Base-by-base conservation (phyloP, 208 protist species). In the Phytomonas sp. region DNA sequence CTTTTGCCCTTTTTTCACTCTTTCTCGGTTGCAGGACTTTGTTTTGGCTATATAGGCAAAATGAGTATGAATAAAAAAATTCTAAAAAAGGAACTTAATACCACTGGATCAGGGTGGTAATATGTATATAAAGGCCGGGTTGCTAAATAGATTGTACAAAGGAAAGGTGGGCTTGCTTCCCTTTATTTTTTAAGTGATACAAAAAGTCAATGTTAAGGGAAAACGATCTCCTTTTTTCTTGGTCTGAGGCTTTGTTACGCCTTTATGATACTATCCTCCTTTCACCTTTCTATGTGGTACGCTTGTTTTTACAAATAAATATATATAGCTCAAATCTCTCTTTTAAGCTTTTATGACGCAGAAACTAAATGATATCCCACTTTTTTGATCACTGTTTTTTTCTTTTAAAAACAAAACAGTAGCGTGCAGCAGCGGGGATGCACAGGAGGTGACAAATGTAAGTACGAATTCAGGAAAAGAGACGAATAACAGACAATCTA, bases 371-470 rank as follows among this genome's bases (percentile, higher is more conserved):
- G 31, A 34, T 70, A 42, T 19, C 4, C 37, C n/a, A 70, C 26
- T 59, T 16, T 36, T 37, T 2, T 40, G 34, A 70, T 59, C 7
- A 6, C 32, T 67, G 26, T 36, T 37, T 67, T 56, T 26, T 26
- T 59, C 29, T 14, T 26, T 63, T 63, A 62, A 29, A 52, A 42
- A 19, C 40, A 49, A 49, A 49, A 49, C 40, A 16, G 40, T 49
- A 4, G 6, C 40, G 40, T 49, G 40, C 40, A 49, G 40, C 12
- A 49, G 40, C 14, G 12, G 40, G 6, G 40, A 12, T 49, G 40
- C 4, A 66, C 26, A 68, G 26, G 31, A 65, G 66, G 60, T 68
- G 63, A 66, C 59, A 64, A 23, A 59, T 59, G 37, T 14, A 29
- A 67, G 37, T 40, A n/a, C 23, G 11, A 64, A 75, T 67, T 23